These are phyloP conservation scores for Strigomonas oncopelti DNA, from an alignment of 208 protist species.

Conservation along the genomic window DNA sequence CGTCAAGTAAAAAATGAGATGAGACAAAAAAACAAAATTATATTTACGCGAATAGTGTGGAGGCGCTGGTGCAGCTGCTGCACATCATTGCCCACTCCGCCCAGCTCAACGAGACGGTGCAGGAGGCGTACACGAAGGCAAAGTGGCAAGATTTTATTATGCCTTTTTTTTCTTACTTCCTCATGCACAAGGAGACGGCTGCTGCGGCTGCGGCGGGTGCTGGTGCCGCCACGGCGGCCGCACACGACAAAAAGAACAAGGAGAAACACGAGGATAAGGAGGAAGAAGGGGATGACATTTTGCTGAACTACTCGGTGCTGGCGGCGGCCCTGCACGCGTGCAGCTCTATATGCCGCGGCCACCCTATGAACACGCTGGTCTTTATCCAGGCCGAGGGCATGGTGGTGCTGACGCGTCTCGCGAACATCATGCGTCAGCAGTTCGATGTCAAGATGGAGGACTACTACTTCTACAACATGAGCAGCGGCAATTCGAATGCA, in stretches of 20 bases:
- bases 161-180: constrained; percentile 3
- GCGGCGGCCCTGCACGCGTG: constrained; percentile 44
- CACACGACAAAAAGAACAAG: background rate
- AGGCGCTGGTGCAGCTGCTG: constrained; percentile 1
- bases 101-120: constrained; percentile 65
- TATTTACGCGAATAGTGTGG: background rate
- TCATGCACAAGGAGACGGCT: background rate
- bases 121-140: constrained; percentile 36
- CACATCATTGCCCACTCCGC: constrained; percentile 37
- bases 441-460: background rate
- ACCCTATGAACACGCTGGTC: constrained; percentile 21
- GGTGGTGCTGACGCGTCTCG: constrained; percentile 6
- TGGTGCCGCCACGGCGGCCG: background rate
- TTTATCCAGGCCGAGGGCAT: constrained; percentile 33
- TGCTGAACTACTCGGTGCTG: constrained; percentile 17
- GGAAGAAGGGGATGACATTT: constrained; percentile 26
- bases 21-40: background rate
- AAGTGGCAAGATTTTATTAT: constrained; percentile 32
- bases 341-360: constrained; percentile 50
- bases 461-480: background rate
- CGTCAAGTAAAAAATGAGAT: background rate
- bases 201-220: background rate
- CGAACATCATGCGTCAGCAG: background rate
- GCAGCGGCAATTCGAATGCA: background rate
- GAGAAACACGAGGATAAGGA: constrained; percentile 41